Percentiles rank a stretch among this genome's conserved stretches.
Conservation (phyloP, 164 flowering plant genomes). For the Brasenia schreberi region DNA sequence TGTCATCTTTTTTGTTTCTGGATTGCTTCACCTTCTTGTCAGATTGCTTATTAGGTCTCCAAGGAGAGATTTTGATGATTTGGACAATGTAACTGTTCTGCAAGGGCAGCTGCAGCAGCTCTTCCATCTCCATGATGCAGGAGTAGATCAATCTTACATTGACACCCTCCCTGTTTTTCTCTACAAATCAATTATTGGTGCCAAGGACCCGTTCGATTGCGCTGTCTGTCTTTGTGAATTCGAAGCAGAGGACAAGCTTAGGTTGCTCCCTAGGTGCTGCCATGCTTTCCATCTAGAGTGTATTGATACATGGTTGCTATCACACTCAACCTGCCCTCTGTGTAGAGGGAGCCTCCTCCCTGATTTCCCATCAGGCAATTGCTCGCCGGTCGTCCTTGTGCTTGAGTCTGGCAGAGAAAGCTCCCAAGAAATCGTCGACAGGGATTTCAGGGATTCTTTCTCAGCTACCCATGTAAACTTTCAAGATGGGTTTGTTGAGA, state of each 20-base stretch:
- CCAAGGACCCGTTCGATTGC: constrained; percentile 84
- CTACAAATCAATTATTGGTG: constrained; percentile 71
- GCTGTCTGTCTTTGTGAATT: constrained; percentile 96
- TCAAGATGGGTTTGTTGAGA: constrained; percentile 12
- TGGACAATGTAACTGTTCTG: constrained; percentile 51
- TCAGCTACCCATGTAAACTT: constrained; percentile 22
- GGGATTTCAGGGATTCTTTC: constrained; percentile 9
- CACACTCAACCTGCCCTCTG: constrained; percentile 96
- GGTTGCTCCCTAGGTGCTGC: constrained; percentile 85
- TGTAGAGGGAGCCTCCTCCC: constrained; percentile 68
- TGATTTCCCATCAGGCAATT: constrained; percentile 30
- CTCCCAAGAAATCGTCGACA: constrained; percentile 48
- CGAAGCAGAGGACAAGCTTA: constrained; percentile 72
- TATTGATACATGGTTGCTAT: constrained; percentile 92
- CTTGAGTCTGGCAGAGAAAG: constrained; percentile 79
- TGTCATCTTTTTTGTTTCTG: constrained; percentile 73
- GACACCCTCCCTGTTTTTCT: constrained; percentile 81
- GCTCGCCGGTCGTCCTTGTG: constrained; percentile 56
- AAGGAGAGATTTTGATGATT: constrained; percentile 39
- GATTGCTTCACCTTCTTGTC: constrained; percentile 79
- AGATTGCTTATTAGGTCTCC: constrained; percentile 53
- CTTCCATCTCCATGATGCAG: constrained; percentile 84
- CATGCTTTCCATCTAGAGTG: constrained; percentile 96
- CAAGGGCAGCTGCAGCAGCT: constrained; percentile 94
- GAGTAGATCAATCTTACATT: constrained; percentile 87